These are phyloP conservation scores for Oryza officinalis DNA, from an alignment of 176 grass and related monocot genomes.

Conservation along the genomic window DNA sequence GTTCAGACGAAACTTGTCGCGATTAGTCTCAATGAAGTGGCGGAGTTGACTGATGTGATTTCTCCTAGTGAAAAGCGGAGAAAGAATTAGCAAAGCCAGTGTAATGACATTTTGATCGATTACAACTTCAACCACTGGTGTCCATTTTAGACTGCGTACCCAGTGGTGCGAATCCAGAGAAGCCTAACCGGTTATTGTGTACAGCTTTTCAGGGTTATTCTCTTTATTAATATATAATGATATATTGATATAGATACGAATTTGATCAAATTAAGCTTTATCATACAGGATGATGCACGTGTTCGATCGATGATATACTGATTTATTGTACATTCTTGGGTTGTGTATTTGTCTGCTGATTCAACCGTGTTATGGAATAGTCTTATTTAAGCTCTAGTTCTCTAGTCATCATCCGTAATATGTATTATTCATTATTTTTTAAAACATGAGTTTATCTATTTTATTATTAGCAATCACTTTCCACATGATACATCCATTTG, in stretches of 20 bases:
- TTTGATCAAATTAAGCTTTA: not conserved
- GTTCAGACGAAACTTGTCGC: conserved; percentile 36
- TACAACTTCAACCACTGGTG: conserved; percentile 10
- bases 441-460: no score
- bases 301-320: not conserved
- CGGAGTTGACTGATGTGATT: conserved; percentile 30
- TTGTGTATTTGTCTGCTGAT: conserved; percentile 24
- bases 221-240: conserved; percentile 16
- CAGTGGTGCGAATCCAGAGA: not conserved
- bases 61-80: conserved; percentile 54
- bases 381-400: no score
- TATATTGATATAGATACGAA: not conserved
- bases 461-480: no score
- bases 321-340: not conserved
- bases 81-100: conserved; percentile 35
- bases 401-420: not conserved
- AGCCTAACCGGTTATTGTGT: conserved; percentile 27
- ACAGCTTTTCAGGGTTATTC: conserved; percentile 26
- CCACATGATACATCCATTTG: no score
- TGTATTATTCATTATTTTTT: no score
- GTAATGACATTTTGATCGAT: not conserved
- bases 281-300: not conserved
- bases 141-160: conserved; percentile 8
- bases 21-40: conserved; percentile 39
- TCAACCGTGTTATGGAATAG: not conserved